Conservation (phyloP, 1,284 basidiomycete genomes). For the Leccinum fuscescens region DNA sequence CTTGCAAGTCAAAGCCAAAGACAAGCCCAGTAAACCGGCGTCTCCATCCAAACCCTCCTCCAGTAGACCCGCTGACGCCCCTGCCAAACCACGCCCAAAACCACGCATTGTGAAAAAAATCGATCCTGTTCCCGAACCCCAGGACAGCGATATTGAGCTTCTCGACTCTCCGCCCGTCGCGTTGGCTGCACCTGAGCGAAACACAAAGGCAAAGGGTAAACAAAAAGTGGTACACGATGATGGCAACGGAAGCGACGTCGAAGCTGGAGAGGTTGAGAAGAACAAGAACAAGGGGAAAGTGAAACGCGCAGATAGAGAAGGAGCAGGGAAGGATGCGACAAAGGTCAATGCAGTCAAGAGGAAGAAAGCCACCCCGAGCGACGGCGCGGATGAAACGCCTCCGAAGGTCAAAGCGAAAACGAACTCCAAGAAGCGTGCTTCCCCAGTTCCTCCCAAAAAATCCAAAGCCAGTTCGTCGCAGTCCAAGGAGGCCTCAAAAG, state of each 20-base stretch:
- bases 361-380: constrained; percentile 25
- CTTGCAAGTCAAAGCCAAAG: constrained; percentile 11
- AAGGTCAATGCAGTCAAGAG: constrained; percentile 21
- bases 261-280: constrained; percentile 12
- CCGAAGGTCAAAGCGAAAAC: constrained; percentile 25
- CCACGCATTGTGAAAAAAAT: constrained; percentile 16
- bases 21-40: constrained; percentile 12
- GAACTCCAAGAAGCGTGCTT: constrained; percentile 21
- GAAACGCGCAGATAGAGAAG: constrained; percentile 34
- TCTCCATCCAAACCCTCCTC: constrained; percentile 21
- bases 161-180: constrained; percentile 12
- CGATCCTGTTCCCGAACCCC: constrained; percentile 16
- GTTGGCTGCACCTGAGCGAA: constrained; percentile 10
- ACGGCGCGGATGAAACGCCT: constrained; percentile 14
- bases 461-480: constrained; percentile 19
- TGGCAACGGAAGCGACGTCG: constrained; percentile 8
- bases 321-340: constrained; percentile 25
- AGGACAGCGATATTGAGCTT: constrained; percentile 34
- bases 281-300: constrained; percentile 24
- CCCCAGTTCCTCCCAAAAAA: constrained; percentile 20
- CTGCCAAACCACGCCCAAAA: constrained; percentile 24
- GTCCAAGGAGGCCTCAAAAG: constrained; percentile 13
- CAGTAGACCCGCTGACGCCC: constrained; percentile 13
- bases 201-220: constrained; percentile 31
- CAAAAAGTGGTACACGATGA: constrained; percentile 17